phyloP scores from a whole-genome alignment of 163 green algal genomes.

The Volvox carteri region DNA sequence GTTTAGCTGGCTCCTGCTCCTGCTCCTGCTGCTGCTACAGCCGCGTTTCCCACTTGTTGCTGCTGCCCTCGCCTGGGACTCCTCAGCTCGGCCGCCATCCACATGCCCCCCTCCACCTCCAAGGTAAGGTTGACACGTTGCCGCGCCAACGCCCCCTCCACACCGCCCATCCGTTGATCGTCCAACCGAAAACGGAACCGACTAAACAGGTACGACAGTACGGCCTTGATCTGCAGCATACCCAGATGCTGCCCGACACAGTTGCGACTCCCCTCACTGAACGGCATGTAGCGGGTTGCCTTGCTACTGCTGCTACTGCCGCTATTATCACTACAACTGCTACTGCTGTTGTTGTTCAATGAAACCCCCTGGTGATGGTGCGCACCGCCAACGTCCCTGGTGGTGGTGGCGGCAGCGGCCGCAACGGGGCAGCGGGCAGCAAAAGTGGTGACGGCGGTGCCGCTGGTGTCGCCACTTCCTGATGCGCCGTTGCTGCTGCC shows the following conservation, averaged over 20 bases:
- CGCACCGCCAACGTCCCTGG: no score
- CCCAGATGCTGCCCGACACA: slow-evolving; percentile 50
- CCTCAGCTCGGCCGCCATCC: background rate
- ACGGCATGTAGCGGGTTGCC: slow-evolving; percentile 44
- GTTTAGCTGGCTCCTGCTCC: background rate
- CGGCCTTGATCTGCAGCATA: slow-evolving; percentile 33
- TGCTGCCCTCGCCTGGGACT: background rate
- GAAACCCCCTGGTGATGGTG: no score
- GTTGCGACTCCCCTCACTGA: slow-evolving; percentile 37
- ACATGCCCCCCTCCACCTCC: slow-evolving; percentile 51
- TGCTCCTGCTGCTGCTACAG: background rate
- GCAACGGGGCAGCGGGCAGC: no score
- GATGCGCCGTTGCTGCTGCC: background rate
- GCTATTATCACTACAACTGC: background rate
- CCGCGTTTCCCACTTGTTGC: background rate
- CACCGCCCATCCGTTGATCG: slow-evolving; percentile 29
- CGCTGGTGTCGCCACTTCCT: no score
- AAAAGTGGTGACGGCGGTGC: no score
- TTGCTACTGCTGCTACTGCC: background rate
- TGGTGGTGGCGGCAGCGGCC: no score
- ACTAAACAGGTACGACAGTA: slow-evolving; percentile 7
- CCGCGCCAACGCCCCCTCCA: slow-evolving; percentile 18
- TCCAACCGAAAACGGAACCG: slow-evolving; percentile 19
- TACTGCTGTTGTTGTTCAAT: background rate
- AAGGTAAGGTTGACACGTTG: slow-evolving; percentile 43